Evolutionary conservation across 2,329 filamentous ascomycete species (phyloP), one percentile per base, ranked within the genome.

Genomic region (Diaporthe citri): DNA sequence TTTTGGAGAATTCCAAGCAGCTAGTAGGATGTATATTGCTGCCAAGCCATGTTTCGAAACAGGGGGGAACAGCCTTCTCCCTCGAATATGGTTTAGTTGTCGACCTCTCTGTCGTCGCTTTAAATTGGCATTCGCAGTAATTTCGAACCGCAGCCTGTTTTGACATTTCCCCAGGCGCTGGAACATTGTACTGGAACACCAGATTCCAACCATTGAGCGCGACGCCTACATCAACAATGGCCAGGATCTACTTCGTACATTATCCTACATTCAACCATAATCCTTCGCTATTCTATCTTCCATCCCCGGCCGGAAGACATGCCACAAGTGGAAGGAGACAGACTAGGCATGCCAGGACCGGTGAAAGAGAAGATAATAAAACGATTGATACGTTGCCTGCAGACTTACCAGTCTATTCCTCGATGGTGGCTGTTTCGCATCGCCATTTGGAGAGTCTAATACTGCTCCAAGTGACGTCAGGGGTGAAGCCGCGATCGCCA

Each of bases 11-110:
- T n/a, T 8, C 15, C 12, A 10, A n/a, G 28, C 41, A n/a, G 20
- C 31, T 17, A 39, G 62, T 36, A 31, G 43, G 28, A 51, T 31
- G 3, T 67, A 67, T 25, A 67, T 67, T 67, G 22, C 22, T 10
- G 62, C 43, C 62, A 67, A 67, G 43, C 20, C 8, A 13, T 39
- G 62, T 67, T 67, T 67, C 43, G 43, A 67, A 67, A 67, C 62
- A 67, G 31, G 62, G 31, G 43, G 25, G 13, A 25, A 12, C 17
- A 31, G 31, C 34, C 2, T n/a, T 39, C 34, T 59, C 20, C 34
- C 34, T 60, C 22, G 31, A 25, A 20, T 20, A 43, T 28, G 17
- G 59, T 7, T 20, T 9, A 10, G 25, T 28, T 25, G n/a, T 46
- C 17, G 39, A 31, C 25, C 25, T 46, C 2, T 31, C 28, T 31